These are phyloP conservation scores for Parasitella parasitica DNA, from an alignment of 371 early-diverging fungal species.

Conservation along the genomic window DNA sequence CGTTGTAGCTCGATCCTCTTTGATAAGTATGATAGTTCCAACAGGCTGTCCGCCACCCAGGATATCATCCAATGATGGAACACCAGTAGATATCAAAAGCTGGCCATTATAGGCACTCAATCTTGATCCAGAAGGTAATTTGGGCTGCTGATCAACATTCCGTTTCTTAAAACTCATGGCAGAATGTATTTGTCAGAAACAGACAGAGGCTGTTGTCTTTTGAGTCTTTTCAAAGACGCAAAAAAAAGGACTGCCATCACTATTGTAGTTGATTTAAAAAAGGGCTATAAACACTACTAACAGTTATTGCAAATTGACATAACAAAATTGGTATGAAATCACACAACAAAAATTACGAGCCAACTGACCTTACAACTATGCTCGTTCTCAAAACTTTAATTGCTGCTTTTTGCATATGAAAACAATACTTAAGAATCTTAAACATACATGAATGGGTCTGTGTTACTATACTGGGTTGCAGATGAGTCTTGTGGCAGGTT, in stretches of 20 bases:
- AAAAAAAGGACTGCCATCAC: background rate
- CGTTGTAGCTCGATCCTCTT: conserved; percentile 81
- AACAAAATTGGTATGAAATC: no score
- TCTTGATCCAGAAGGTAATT: conserved; percentile 74
- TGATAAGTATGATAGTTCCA: conserved; percentile 77
- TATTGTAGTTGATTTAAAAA: background rate
- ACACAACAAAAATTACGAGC: background rate
- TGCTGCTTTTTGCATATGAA: background rate
- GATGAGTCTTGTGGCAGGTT: background rate
- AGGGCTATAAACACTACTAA: background rate
- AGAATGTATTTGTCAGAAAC: background rate
- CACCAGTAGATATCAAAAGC: conserved; percentile 83
- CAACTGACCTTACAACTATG: background rate
- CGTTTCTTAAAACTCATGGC: conserved; percentile 72
- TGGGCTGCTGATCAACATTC: conserved; percentile 61
- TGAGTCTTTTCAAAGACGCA: background rate
- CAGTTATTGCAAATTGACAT: background rate
- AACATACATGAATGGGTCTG: background rate
- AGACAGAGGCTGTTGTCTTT: background rate
- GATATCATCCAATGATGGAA: conserved; percentile 86
- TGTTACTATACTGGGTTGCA: background rate
- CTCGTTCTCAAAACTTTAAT: background rate
- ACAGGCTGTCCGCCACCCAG: conserved; percentile 86
- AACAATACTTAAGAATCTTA: background rate
- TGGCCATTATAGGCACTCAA: conserved; percentile 81